Evolutionary conservation across 106 monocot species (phyloP).

Genomic region (Phalaenopsis equestris): DNA sequence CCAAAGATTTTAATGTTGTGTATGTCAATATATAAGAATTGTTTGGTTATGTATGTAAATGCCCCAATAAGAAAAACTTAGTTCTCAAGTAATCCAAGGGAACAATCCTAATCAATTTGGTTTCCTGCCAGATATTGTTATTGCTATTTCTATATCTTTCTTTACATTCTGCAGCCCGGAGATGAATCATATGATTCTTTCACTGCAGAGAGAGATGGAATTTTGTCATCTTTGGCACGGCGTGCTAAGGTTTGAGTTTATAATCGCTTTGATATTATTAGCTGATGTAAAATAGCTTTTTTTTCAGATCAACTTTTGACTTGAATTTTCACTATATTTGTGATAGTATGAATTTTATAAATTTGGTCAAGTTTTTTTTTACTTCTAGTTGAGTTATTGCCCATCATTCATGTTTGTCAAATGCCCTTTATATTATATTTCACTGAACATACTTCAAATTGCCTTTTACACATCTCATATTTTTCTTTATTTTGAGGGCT

Average conservation of each 20-base stretch:
- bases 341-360: background rate
- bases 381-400: background rate
- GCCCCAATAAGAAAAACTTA: background rate
- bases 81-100: background rate
- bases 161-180: constrained; percentile 40
- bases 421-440: background rate
- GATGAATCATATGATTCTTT: constrained; percentile 85
- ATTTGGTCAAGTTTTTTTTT: too few species aligned
- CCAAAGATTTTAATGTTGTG: too few species aligned
- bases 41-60: too few species aligned
- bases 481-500: background rate
- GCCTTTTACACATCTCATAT: background rate
- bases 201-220: constrained; percentile 56
- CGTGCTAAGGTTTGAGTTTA: constrained; percentile 68
- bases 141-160: background rate
- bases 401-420: background rate
- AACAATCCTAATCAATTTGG: background rate
- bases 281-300: background rate
- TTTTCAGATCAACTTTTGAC: background rate
- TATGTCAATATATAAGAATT: too few species aligned
- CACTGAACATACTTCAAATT: background rate
- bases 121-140: background rate
- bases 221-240: constrained; percentile 72
- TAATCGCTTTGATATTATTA: background rate
- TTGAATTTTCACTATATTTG: background rate